Evolutionary conservation across 208 protist genomes (phyloP), one percentile per base, ranked within the genome.

Genomic region (Trypanosoma grayi): DNA sequence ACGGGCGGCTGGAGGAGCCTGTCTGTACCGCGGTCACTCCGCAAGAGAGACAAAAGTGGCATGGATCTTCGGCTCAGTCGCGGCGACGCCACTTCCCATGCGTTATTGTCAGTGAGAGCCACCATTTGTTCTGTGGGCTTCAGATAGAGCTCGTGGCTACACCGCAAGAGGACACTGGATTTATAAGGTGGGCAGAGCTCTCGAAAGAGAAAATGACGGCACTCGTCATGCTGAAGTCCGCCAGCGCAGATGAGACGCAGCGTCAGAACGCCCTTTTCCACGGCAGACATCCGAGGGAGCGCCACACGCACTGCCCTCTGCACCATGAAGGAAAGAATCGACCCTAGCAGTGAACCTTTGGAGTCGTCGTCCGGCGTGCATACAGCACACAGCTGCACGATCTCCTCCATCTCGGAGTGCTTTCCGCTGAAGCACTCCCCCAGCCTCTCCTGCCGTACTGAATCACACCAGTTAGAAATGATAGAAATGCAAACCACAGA

Each of bases 211-310:
- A 70, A 58, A 37, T 25, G 37, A 2, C 56, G 44, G 22, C 64
- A 70, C 2, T 2, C 39, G 2, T 56, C 56, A 16, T 52, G 0
- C 34, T 70, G 64, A 18, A 70, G 43, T 10, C 64, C 64, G 8
- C 64, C 64, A 16, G 34, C 56, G 22, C 4, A 48, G 40, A 70
- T 60, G 16, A 70, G 64, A 2, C 45, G 64, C 33, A 63, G 20
- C 39, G 56, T 51, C 34, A 70, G 37, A 24, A 24, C 37, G 10
- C 55, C 54, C 24, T 56, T 46, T n/a, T 70, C 64, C 13, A 50
- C 14, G 31, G 54, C 25, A 36, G 64, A 70, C 36, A 70, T 47
- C 2, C 30, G 37, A 14, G 47, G 28, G 8, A 63, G n/a, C 10
- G 63, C 54, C 2, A 50, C 37, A 33, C 27, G 20, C 45, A 45